phyloP scores from a whole-genome alignment of 805 yeast genomes.

The Saccharomycopsis sp. region DNA sequence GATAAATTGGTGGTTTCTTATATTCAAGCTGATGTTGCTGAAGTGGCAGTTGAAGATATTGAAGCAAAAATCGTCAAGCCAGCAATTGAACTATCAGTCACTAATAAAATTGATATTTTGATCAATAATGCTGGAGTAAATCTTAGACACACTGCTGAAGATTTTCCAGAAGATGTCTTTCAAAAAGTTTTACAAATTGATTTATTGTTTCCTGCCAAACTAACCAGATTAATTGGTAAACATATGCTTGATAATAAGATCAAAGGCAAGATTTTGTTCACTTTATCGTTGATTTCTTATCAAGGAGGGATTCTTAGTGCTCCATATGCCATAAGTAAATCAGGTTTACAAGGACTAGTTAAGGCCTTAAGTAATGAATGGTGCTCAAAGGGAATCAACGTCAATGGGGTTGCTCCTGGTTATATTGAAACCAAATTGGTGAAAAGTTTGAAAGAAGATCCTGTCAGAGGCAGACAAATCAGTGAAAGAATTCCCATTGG shows the following conservation, averaged over 20 bases:
- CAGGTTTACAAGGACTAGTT: constrained; percentile 23
- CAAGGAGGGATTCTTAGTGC: constrained; percentile 30
- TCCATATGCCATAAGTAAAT: constrained; percentile 29
- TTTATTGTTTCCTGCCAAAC: constrained; percentile 27
- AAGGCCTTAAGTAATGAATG: constrained; percentile 25
- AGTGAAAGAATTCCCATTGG: constrained; percentile 32
- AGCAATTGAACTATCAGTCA: constrained; percentile 24
- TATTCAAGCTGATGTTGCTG: constrained; percentile 23
- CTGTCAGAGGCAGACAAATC: constrained; percentile 21
- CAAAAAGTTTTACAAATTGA: constrained; percentile 32
- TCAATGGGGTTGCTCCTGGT: constrained; percentile 29
- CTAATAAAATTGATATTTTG: constrained; percentile 29
- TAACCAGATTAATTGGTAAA: constrained; percentile 29
- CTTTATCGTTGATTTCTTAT: constrained; percentile 32
- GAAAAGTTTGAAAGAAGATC: constrained; percentile 15
- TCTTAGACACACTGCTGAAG: constrained; percentile 25
- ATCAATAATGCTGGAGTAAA: constrained; percentile 36
- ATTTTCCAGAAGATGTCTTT: constrained; percentile 30
- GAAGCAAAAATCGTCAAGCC: constrained; percentile 24
- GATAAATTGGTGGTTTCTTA: constrained; percentile 21
- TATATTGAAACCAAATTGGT: constrained; percentile 26
- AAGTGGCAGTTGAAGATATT: constrained; percentile 23
- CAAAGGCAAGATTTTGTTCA: constrained; percentile 33
- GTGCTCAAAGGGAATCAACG: constrained; percentile 25
- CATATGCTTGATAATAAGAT: constrained; percentile 26